Base-by-base conservation (phyloP, 768 basidiomycete species). In the Hortiboletus flavorubellus region DNA sequence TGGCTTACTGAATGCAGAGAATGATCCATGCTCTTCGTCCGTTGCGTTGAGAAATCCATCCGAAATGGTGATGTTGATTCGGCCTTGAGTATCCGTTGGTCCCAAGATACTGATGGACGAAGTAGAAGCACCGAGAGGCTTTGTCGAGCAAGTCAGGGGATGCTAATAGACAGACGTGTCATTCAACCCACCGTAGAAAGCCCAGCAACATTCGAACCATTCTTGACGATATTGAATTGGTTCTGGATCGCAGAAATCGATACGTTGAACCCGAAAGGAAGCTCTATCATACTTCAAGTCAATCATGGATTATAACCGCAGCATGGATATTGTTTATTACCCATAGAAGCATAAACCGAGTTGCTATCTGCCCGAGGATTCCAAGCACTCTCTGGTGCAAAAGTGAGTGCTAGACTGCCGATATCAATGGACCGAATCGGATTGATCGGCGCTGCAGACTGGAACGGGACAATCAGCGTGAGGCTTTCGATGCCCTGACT, bases 241-340 rank as follows among this genome's bases (percentile, higher is more conserved):
- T 90, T 89, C 64, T 80, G 72, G 33, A 90, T 88, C 55, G 86
- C 67, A 30, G 74, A 77, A 49, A 89, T 81, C 1, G 73, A 71
- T 16, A 88, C 8, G 29, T 71, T 71, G 67, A 90, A 90, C 10
- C 88, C 88, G 56, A 90, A 90, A 33, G 88, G 88, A 37, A 90
- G 70, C 58, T 78, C 86, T 86, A 55, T 21, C 21, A 21, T 42
- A 51, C 39, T 46, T n/a, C 47, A 45, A 50, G 3, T 41, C 34
- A 54, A 54, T 45, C 18, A 34, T 49, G 4, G 61, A 30, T 26
- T 51, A 15, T 39, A 31, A n/a, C n/a, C 30, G 46, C 14, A 51
- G 18, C 7, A 52, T n/a, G 33, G 37, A 11, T 12, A 54, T 30
- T 18, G 31, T 23, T 18, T 66, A 77, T 53, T 68, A 85, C 84